Base-by-base conservation (phyloP, 305 asterid species). In the Solanum hybrid region DNA sequence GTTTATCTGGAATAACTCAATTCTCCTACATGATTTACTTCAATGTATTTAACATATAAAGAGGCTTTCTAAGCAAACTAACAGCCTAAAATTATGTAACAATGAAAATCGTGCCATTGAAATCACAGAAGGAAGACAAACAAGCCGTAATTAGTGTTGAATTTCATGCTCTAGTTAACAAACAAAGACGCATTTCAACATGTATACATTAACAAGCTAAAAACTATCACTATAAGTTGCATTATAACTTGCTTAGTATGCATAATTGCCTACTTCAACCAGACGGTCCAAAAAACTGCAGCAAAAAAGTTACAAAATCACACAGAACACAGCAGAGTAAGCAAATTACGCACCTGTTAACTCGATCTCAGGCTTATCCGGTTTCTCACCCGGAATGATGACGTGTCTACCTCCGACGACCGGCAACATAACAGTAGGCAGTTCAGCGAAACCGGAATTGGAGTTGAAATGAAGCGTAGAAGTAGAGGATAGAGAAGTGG, bases 321-420 rank as follows among this genome's bases (percentile, higher is more conserved):
- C 51, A 88, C 26, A 26, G 27, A 42, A 36, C 7, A 56, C 8
- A 80, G 2, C 9, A 56, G 42, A 22, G 11, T 5, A 10, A 7
- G 84, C 77, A n/a, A 40, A 36, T 24, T 88, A 89, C 91, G 93
- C 90, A 93, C 96, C 98, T 84, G 95, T 81, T 38, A 91, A 79
- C 85, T 95, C 89, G 8, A 35, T 32, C 51, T 88, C 96, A 89
- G 91, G 89, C 16, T 90, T 60, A 29, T 89, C 92, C 71, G 89
- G 86, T 92, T 94, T 94, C 88, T 92, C 92, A 79, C 90, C 90
- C 92, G 95, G 94, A 72, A 86, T 78, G 24, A 90, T 81, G 91
- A 93, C 96, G 93, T 95, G 96, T 85, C 96, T 91, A 46, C 94
- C 96, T 32, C 96, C 95, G 16, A 92, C 94, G 46, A 92, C 98